A percentile compares a stretch with the other conserved stretches of the same genome.
These are phyloP conservation scores for Linnemannia elongata DNA, from an alignment of 192 early-diverging fungal species.

Conservation along the genomic window DNA sequence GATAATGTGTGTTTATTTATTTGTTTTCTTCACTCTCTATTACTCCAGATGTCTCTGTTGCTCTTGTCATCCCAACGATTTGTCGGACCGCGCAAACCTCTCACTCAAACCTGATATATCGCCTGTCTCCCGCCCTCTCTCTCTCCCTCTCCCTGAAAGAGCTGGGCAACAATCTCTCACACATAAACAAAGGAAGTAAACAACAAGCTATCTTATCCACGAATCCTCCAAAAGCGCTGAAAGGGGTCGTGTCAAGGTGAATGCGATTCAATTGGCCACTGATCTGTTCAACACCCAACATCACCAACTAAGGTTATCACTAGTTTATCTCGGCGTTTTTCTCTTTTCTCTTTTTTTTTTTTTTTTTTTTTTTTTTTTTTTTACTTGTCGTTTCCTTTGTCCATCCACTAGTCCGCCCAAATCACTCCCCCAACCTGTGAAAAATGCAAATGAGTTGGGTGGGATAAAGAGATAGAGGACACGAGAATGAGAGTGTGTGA, in stretches of 20 bases:
- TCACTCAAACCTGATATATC: not conserved
- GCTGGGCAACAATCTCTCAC: not conserved
- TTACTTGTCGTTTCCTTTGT: not conserved
- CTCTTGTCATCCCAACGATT: not conserved
- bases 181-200: not conserved
- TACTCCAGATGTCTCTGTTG: not conserved
- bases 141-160: not conserved
- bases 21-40: not conserved
- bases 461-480: no score
- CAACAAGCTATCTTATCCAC: not conserved
- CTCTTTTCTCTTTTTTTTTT: not conserved
- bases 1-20: no score
- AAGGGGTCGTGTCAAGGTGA: not conserved
- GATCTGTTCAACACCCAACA: not conserved
- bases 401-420: not conserved
- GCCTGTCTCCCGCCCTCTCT: not conserved
- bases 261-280: conserved; percentile 3
- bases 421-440: not conserved
- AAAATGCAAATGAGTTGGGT: not conserved
- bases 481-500: not conserved
- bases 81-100: not conserved
- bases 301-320: not conserved
- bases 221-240: not conserved
- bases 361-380: not conserved
- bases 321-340: not conserved